Evolutionary conservation across 371 early-diverging fungal genomes (phyloP), one percentile per base, ranked within the genome.

Genomic region (Thermomucor indicae-seudaticae): DNA sequence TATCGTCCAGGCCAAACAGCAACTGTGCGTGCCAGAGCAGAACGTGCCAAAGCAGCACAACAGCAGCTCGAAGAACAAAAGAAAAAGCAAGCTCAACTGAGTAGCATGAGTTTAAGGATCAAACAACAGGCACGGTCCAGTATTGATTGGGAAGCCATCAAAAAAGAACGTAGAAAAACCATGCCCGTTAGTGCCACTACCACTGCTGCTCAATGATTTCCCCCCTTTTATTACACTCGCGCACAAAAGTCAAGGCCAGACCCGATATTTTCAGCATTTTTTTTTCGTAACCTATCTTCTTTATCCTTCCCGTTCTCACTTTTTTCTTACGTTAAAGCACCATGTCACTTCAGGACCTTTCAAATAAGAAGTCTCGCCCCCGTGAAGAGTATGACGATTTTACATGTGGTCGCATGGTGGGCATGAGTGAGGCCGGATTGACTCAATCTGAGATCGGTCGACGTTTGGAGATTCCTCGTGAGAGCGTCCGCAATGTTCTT

Each of bases 1-100:
- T 57, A 47, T 10, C 58, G 60, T 25, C 74, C 74, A 2, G 54
- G 59, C 3, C 61, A 52, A 20, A 73, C 67, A 38, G 70, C 70
- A 5, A 67, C 74, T 3, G 63, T 73, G 27, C 32, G 74, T 43
- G 74, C 74, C n/a, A 56, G 74, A 37, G 59, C 60, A 16, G 70
- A 73, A 32, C 67, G 62, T 51, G 74, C 74, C 14, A 60, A 61
- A 25, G 62, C 58, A 14, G 59, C 60, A 22, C 62, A 72, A 38
- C 38, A 28, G 31, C 20, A 50, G 23, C 30, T 54, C 23, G 67
- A 69, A 35, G 67, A 73, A 37, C 22, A 65, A 11, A 56, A 60
- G 17, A 39, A 35, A 19, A 69, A 67, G 37, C 63, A 60, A 16
- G 49, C 40, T 0, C 35, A 47, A n/a, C 44, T 55, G 22, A 51